Evolutionary conservation across 1,139 yeast genomes (phyloP), one percentile per base, ranked within the genome.

Genomic region (Pichia sorboxylosa): DNA sequence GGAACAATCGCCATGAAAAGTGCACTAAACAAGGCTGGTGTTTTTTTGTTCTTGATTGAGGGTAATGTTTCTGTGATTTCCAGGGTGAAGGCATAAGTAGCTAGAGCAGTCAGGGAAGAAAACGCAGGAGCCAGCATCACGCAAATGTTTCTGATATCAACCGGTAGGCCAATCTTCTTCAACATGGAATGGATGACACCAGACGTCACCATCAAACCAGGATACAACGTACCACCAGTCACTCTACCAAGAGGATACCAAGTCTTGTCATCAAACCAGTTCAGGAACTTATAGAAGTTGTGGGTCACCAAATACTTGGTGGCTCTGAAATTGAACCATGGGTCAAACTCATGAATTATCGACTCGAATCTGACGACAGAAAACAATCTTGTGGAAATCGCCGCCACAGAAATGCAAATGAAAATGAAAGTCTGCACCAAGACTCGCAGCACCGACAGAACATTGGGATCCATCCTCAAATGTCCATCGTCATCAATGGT

Each of bases 171-270:
- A 31, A 79, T 57, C 39, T 67, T 64, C 43, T 77, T 64, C 43
- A 90, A 64, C 10, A 73, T 51, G 47, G 77, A 82, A 78, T 93
- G 87, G 37, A 92, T 79, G 18, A 82, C 69, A 22, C 94, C 94
- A 8, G 94, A 79, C 6, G 98, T 85, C 26, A 92, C 95, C 99
- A 92, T 92, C 46, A 92, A 65, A 8, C 99, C 99, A 3, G 99
- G 99, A 53, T 92, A 92, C 44, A 92, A 62, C 4, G 99, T 92
- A 42, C 99, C 99, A 45, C 99, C 99, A 10, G 98, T 90, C 49
- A 92, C 98, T 60, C 99, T 74, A 14, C 99, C 99, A 43, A 92
- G 66, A 15, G 99, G 99, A 56, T 92, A 92, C 99, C 99, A 92
- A 18, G 98, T 90, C 52, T 95, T 73, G 57, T 90, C 96, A 55